phyloP scores from a whole-genome alignment of 192 early-diverging fungal genomes.

The Linnemannia zychae region DNA sequence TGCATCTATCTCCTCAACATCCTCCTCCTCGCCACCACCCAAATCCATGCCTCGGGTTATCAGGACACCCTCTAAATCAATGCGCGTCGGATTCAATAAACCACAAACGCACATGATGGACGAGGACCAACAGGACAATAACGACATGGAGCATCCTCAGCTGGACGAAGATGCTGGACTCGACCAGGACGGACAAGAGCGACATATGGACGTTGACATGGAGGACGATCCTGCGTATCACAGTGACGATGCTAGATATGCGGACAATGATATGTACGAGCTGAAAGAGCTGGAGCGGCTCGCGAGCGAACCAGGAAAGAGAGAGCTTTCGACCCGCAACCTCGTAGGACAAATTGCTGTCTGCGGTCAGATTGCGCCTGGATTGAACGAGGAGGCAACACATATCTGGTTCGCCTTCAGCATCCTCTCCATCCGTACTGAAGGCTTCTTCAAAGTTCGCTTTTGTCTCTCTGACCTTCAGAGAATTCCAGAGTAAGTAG shows the following conservation, averaged over 20 bases:
- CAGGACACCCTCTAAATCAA: neutral
- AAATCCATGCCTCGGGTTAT: neutral
- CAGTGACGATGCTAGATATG: conserved; percentile 21
- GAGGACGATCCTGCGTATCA: conserved; percentile 25
- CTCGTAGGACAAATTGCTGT: conserved; percentile 44
- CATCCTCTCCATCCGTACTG: conserved; percentile 43
- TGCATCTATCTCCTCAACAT: neutral
- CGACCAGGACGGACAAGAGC: neutral
- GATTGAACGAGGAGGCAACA: conserved; percentile 19
- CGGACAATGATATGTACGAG: conserved; percentile 22
- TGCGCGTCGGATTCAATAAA: neutral
- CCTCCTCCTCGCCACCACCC: neutral
- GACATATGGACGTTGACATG: neutral
- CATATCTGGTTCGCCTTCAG: conserved; percentile 51
- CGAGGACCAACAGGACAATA: neutral
- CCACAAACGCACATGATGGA: neutral
- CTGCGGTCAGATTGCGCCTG: conserved; percentile 30
- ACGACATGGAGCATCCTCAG: neutral
- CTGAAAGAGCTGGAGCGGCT: conserved; percentile 23
- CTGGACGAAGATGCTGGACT: neutral
- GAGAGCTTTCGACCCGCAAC: conserved; percentile 36
- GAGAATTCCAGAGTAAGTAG: conserved; percentile 34
- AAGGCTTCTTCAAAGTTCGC: conserved; percentile 45
- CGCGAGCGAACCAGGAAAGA: neutral
- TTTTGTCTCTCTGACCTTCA: conserved; percentile 35